Percentiles rank a stretch among this genome's conserved stretches.
phyloP scores from a whole-genome alignment of 768 basidiomycete genomes.

The Lanmaoa rubissima region DNA sequence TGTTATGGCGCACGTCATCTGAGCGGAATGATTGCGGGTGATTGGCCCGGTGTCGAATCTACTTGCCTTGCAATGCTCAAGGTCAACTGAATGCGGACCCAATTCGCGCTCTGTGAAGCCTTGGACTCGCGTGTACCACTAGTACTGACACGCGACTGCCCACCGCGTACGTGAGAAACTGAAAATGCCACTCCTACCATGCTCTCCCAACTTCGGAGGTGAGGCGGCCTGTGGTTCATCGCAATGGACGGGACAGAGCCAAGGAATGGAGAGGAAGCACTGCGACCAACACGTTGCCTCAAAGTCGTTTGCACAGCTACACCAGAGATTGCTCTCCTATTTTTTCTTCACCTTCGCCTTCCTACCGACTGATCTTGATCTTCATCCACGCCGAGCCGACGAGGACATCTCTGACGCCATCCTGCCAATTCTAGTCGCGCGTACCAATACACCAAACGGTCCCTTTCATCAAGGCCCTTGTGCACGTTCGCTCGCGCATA shows the following conservation, averaged over 20 bases:
- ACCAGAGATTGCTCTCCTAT: background rate
- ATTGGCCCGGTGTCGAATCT: background rate
- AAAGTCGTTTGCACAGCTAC: slow-evolving; percentile 7
- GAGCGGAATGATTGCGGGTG: background rate
- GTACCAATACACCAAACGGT: background rate
- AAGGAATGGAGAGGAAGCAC: slow-evolving; percentile 16
- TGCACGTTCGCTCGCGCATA: slow-evolving; percentile 3
- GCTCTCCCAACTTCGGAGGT: slow-evolving; percentile 9
- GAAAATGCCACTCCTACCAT: background rate
- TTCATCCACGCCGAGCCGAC: slow-evolving; percentile 1
- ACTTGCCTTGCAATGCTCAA: slow-evolving; percentile 1
- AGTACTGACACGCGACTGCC: slow-evolving; percentile 6
- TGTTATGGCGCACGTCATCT: background rate
- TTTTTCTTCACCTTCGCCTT: background rate
- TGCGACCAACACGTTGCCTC: slow-evolving; percentile 24
- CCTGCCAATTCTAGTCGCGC: background rate
- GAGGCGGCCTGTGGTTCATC: slow-evolving; percentile 3
- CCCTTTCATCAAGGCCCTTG: background rate
- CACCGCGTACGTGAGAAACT: slow-evolving; percentile 9
- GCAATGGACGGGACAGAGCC: background rate
- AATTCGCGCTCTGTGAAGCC: slow-evolving; percentile 5
- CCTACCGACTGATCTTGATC: slow-evolving; percentile 3
- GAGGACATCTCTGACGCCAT: background rate
- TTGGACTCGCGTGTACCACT: slow-evolving; percentile 12
- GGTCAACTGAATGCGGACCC: background rate